These are phyloP conservation scores for Podaxis rugospora DNA, from an alignment of 768 basidiomycete species.

Conservation along the genomic window DNA sequence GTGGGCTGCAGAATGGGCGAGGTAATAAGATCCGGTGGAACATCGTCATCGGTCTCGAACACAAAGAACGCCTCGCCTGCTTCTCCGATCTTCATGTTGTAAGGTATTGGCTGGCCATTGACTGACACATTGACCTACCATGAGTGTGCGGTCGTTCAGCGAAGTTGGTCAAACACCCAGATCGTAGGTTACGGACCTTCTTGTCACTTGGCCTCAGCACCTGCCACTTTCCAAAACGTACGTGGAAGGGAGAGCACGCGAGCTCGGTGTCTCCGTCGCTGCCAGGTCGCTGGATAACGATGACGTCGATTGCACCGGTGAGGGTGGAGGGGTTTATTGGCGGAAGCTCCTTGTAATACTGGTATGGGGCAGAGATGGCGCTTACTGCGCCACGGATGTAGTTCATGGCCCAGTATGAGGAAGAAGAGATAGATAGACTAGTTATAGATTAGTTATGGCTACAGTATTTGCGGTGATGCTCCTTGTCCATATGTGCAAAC, in stretches of 20 bases:
- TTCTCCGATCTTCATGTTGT: slow-evolving; percentile 97
- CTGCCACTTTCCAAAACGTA: slow-evolving; percentile 96
- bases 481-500: slow-evolving; percentile 7
- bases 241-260: slow-evolving; percentile 94
- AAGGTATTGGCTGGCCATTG: slow-evolving; percentile 84
- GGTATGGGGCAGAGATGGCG: slow-evolving; percentile 82
- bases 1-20: slow-evolving; percentile 82
- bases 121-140: slow-evolving; percentile 81
- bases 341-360: slow-evolving; percentile 83
- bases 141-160: not conserved
- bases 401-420: slow-evolving; percentile 53
- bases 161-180: not conserved
- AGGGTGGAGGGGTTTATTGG: slow-evolving; percentile 93
- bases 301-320: slow-evolving; percentile 98
- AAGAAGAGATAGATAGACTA: slow-evolving; percentile 14
- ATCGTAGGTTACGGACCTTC: slow-evolving; percentile 45
- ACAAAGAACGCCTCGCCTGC: slow-evolving; percentile 99
- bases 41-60: slow-evolving; percentile 93
- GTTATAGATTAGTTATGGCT: slow-evolving; percentile 15
- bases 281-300: slow-evolving; percentile 81
- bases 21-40: slow-evolving; percentile 90
- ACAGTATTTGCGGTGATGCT: not conserved
- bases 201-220: slow-evolving; percentile 92
- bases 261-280: slow-evolving; percentile 62
- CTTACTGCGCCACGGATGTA: slow-evolving; percentile 84